These are phyloP conservation scores for Trichoderma harzianum DNA, from an alignment of 2,329 filamentous ascomycete genomes.

Conservation along the genomic window DNA sequence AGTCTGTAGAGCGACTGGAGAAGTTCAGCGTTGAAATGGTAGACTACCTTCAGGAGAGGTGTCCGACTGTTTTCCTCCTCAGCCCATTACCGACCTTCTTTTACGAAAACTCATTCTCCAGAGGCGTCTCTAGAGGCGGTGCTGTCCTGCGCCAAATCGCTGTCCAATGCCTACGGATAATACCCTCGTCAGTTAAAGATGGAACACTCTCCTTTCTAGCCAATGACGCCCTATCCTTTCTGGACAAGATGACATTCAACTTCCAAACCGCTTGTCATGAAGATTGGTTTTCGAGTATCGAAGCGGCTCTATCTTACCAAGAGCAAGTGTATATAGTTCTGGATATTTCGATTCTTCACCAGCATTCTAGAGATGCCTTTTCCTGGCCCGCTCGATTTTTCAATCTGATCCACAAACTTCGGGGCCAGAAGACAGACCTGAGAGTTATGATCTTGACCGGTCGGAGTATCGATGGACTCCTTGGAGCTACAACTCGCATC, in stretches of 20 bases:
- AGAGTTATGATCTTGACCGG: neutral
- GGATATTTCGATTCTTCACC: neutral
- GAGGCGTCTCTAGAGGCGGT: neutral
- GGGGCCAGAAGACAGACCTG: neutral
- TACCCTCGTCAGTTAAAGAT: neutral
- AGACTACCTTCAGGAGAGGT: neutral
- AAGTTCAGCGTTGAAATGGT: neutral
- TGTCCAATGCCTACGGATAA: neutral
- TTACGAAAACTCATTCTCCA: neutral
- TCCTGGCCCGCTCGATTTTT: neutral
- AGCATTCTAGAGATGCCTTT: neutral
- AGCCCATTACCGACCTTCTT: neutral
- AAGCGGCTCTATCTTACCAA: neutral
- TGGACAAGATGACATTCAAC: neutral
- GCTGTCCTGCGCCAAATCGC: neutral
- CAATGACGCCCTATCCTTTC: too few relatives aligned
- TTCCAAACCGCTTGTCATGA: neutral
- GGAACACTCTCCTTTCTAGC: too few relatives aligned
- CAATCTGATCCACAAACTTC: neutral
- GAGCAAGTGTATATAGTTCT: neutral
- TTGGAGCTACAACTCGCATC: neutral
- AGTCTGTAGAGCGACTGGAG: neutral
- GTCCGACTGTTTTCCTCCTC: neutral
- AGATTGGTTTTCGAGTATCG: neutral
- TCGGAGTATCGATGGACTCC: neutral